These are phyloP conservation scores for Diaporthe longicolla DNA, from an alignment of 2,329 filamentous ascomycete genomes.

Conservation along the genomic window DNA sequence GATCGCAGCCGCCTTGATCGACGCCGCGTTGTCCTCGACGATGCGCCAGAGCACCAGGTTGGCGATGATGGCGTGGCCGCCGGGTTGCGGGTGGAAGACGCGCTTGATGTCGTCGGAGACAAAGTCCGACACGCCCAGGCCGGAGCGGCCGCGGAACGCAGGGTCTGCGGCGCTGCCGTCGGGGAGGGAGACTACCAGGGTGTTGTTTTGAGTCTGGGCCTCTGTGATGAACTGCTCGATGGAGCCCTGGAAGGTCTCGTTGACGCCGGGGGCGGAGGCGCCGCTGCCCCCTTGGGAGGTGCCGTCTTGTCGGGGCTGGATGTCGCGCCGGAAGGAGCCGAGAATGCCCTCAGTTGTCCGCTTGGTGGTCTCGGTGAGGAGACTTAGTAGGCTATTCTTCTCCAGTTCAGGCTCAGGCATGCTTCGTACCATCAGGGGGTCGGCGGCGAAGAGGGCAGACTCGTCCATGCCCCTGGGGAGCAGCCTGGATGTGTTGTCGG, in stretches of 20 bases:
- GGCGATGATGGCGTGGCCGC: conserved; percentile 21
- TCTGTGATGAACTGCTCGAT: conserved; percentile 10
- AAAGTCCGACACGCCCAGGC: conserved; percentile 1
- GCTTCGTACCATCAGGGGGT: background rate
- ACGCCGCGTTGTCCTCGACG: conserved; percentile 21
- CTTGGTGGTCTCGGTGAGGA: conserved; percentile 2
- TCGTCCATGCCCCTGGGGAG: conserved; percentile 22
- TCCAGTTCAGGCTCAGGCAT: background rate
- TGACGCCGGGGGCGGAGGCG: background rate
- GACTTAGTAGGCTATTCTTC: background rate
- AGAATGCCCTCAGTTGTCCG: background rate
- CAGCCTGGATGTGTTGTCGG: background rate
- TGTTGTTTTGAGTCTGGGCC: conserved; percentile 1
- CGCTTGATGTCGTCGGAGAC: conserved; percentile 12
- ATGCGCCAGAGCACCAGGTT: conserved; percentile 18
- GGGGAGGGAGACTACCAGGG: conserved; percentile 9
- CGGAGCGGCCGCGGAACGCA: conserved; percentile 3
- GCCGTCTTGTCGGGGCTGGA: background rate
- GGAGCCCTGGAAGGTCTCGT: conserved; percentile 23
- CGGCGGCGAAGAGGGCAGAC: conserved; percentile 1
- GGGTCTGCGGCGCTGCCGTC: conserved; percentile 26
- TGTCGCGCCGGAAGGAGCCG: background rate
- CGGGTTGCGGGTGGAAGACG: conserved; percentile 24
- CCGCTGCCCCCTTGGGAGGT: background rate
- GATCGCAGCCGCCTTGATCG: background rate